Base-by-base conservation (phyloP, 202 grass and related monocot species). In the Saccharum hybrid region DNA sequence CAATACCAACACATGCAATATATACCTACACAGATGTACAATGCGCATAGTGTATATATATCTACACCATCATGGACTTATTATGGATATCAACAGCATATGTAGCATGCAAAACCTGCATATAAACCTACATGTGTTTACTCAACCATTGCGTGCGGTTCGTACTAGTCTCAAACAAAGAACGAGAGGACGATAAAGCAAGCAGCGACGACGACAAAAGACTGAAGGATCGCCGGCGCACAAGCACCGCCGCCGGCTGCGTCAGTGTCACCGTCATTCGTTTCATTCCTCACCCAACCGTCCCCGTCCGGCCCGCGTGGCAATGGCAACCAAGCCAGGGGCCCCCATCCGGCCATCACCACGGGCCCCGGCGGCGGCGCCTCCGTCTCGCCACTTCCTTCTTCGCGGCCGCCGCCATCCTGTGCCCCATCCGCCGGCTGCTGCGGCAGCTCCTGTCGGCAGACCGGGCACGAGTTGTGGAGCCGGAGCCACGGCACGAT, bases 401-500 rank as follows among this genome's bases (percentile, higher is more conserved):
- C 69, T 18, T 4, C 23, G 1, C 8, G 59, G 12, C 45, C 37
- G 23, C 23, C 8, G 14, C 0, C 3, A 11, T 39, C 9, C 61
- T 63, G 61, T 2, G 23, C 8, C 2, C 26, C 12, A 3, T 19
- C 71, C 26, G 4, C 15, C 5, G 15, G 13, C 49, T 54, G 6
- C 14, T 30, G 4, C 41, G 92, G 87, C 26, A 95, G 67, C 81
- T 88, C 75, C 45, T 85, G 81, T 4, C 93, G 85, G 85, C 93
- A 95, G 21, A 95, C 93, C 1, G 93, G 93, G 80, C 93, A 95
- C 4, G 93, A 90, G 60, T 94, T 95, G 78, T 95, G 93, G 41
- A 95, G 78, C 31, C 85, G 89, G 75, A 95, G 90, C 93, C 93
- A 95, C 15, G 88, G 93, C 39, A 88, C 46, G 43, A 95, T 95